Evolutionary conservation across 352 stramenopile species (phyloP).

Genomic region (Globisporangium alternatum): DNA sequence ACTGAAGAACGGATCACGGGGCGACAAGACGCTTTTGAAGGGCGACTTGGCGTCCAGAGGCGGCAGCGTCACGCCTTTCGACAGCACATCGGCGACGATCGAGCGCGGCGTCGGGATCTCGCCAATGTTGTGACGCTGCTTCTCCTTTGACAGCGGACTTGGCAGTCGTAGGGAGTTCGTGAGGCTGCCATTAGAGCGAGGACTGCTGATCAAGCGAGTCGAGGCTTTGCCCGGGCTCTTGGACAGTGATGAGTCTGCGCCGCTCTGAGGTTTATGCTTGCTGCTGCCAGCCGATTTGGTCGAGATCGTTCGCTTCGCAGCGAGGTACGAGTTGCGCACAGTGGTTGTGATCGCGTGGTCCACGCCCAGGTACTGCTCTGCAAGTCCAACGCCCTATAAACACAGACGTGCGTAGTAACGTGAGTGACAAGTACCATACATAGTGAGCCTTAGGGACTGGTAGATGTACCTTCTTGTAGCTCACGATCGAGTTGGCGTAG

Average conservation of each 20-base stretch:
- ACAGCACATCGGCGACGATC: conserved; percentile 54
- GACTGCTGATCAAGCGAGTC: conserved; percentile 32
- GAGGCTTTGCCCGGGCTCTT: conserved; percentile 29
- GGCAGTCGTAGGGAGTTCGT: conserved; percentile 33
- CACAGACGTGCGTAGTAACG: background rate
- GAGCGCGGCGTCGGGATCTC: conserved; percentile 42
- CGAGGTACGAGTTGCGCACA: conserved; percentile 88
- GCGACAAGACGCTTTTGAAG: conserved; percentile 24
- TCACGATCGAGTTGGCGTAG: conserved; percentile 77
- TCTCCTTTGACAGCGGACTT: conserved; percentile 48
- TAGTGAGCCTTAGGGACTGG: no score
- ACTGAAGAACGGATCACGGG: conserved; percentile 67
- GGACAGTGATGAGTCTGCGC: background rate
- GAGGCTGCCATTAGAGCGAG: conserved; percentile 18
- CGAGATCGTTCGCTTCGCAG: conserved; percentile 65
- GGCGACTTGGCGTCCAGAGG: conserved; percentile 24
- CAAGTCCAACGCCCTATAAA: conserved; percentile 74
- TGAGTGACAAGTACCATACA: background rate
- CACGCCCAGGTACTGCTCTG: conserved; percentile 84
- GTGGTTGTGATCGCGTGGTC: conserved; percentile 88
- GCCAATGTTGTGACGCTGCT: conserved; percentile 22
- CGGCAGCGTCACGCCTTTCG: conserved; percentile 40
- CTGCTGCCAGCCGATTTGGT: conserved; percentile 21
- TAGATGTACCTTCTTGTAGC: conserved; percentile 77
- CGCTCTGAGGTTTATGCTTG: background rate